Base-by-base conservation (phyloP, 345 rosid species). In the Dipteronia sinensis region DNA sequence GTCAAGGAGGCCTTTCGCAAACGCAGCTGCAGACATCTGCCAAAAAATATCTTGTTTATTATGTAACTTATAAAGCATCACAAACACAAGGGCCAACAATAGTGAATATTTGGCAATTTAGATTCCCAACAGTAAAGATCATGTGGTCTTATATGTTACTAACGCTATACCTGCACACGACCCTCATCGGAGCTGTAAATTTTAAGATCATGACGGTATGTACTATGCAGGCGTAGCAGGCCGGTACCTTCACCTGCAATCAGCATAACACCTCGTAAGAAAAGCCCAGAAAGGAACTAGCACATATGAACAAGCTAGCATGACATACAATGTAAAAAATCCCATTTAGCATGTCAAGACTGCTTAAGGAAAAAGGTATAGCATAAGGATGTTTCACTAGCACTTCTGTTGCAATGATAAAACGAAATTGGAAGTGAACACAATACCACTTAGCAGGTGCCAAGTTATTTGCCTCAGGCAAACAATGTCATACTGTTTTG, bases 1-100 rank as follows among this genome's bases (percentile, higher is more conserved):
- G 81, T 97, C 99, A 87, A 97, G 98, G 78, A 97, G 92, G 80
- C 99, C 99, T 90, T 97, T 97, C 55, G 99, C 99, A 89, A 97
- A 97, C 75, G 98, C 99, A 78, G 99, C 99, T 65, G 98, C 98
- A 77, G 99, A 97, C 99, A 97, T 97, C 99, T 96, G 89, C 71
- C 83, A 83, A 73, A 31, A 81, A 19, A 83, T 67, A 58, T 67
- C 29, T 53, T 71, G 23, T 70, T 10, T 66, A 69, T 72, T 34
- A 62, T 27, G 47, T 31, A 70, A 70, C 22, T 27, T 34, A 76
- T 65, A 71, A 38, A 73, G 62, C 44, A 42, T 56, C 51, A 62
- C 66, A 72, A 56, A 29, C 12, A 61, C 65, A 51, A 61, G 29
- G 4, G n/a, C 75, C 40, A 75, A 56, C 27, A 65, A 53, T 29